These are phyloP conservation scores for Epicoccum sorghinum DNA, from an alignment of 2,329 filamentous ascomycete species.

Conservation along the genomic window DNA sequence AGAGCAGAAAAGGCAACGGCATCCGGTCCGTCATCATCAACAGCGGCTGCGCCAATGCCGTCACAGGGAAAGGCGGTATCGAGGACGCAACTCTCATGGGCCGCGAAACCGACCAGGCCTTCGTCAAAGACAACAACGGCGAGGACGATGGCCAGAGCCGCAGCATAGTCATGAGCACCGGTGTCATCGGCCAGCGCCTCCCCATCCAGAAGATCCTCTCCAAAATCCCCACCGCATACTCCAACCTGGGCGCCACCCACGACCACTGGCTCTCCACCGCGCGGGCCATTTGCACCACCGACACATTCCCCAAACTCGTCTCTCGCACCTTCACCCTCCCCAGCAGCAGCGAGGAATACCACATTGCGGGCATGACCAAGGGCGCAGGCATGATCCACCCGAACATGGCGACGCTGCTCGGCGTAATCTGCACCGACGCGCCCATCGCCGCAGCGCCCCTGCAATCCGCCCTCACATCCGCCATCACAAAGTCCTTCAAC, in stretches of 20 bases:
- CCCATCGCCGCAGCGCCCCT: conserved; percentile 74
- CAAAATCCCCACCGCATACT: conserved; percentile 78
- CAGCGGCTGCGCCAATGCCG: conserved; percentile 95
- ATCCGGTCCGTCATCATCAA: conserved; percentile 88
- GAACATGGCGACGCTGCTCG: conserved; percentile 96
- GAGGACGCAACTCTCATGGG: conserved; percentile 91
- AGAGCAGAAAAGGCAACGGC: conserved; percentile 68
- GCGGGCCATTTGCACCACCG: conserved; percentile 94
- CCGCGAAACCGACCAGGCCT: conserved; percentile 72
- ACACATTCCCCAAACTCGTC: conserved; percentile 96
- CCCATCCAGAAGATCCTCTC: conserved; percentile 89
- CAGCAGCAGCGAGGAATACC: conserved; percentile 78
- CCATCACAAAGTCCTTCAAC: conserved; percentile 89
- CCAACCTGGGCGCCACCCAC: conserved; percentile 74
- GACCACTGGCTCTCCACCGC: conserved; percentile 86
- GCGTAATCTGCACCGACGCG: conserved; percentile 89
- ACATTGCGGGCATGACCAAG: conserved; percentile 94
- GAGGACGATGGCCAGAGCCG: conserved; percentile 56
- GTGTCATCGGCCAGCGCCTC: conserved; percentile 92
- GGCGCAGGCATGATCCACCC: conserved; percentile 99
- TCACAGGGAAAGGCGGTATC: conserved; percentile 87
- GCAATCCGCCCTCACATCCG: conserved; percentile 71
- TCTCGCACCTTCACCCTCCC: conserved; percentile 85
- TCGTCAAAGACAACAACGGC: conserved; percentile 43
- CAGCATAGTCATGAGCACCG: conserved; percentile 98